A percentile compares a stretch with the other conserved stretches of the same genome.
Evolutionary conservation across 2,329 filamentous ascomycete genomes (phyloP).

Genomic region (Didymella pomorum): DNA sequence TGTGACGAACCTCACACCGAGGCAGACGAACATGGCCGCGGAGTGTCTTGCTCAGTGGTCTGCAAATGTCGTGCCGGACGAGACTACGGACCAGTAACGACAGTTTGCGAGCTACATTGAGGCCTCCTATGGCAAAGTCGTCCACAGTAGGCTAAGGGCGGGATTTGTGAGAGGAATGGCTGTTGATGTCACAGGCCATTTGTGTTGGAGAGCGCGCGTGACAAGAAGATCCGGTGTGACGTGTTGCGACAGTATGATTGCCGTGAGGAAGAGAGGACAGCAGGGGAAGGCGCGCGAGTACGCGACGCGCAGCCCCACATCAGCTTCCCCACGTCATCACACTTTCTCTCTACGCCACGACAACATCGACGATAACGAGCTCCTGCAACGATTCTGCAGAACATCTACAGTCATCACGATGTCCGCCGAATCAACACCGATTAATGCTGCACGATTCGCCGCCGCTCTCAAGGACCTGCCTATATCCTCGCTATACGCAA

Average conservation of each 20-base stretch:
- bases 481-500: slow-evolving; percentile 72
- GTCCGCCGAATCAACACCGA: slow-evolving; percentile 70
- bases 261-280: background rate
- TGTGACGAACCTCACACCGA: background rate
- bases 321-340: slow-evolving; percentile 9
- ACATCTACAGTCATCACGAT: slow-evolving; percentile 52
- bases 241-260: background rate
- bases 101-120: background rate
- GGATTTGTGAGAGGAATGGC: too few species aligned
- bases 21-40: background rate
- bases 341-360: background rate
- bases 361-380: background rate
- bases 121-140: background rate
- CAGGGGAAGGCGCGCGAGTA: background rate
- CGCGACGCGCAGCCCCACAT: slow-evolving; percentile 11
- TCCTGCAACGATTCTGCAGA: background rate
- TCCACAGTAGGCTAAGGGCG: too few species aligned
- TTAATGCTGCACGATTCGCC: slow-evolving; percentile 69
- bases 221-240: too few species aligned
- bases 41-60: background rate
- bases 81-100: background rate
- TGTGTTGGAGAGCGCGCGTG: too few species aligned
- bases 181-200: too few species aligned
- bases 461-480: slow-evolving; percentile 73
- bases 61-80: background rate